Conservation (phyloP, 805 yeast genomes). For the Hanseniaspora clermontiae region DNA sequence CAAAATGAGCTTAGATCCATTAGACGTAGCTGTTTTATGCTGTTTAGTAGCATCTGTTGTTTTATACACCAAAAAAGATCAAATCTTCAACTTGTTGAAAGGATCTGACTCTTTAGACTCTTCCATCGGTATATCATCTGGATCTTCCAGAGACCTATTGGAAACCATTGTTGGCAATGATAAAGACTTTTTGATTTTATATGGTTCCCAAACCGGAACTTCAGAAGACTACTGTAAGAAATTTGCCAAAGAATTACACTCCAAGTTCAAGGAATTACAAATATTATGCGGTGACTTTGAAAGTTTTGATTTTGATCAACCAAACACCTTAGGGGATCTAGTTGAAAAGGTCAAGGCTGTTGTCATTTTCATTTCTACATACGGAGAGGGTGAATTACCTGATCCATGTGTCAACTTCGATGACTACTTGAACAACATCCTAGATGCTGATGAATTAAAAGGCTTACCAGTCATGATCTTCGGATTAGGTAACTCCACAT, state of each 20-base stretch:
- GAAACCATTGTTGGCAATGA: slow-evolving; percentile 45
- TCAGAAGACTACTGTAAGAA: slow-evolving; percentile 94
- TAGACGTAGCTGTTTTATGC: slow-evolving; percentile 57
- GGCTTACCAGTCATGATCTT: slow-evolving; percentile 61
- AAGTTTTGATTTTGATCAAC: slow-evolving; percentile 70
- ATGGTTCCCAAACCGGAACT: slow-evolving; percentile 96
- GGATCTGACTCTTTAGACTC: slow-evolving; percentile 29
- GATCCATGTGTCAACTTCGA: slow-evolving; percentile 80
- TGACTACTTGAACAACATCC: slow-evolving; percentile 45
- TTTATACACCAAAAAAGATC: slow-evolving; percentile 56
- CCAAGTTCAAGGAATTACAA: slow-evolving; percentile 59
- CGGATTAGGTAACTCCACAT: slow-evolving; percentile 90
- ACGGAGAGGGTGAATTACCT: slow-evolving; percentile 98
- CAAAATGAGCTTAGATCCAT: slow-evolving; percentile 44
- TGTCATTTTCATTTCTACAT: slow-evolving; percentile 77
- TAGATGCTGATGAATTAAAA: slow-evolving; percentile 40
- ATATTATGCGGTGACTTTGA: slow-evolving; percentile 81
- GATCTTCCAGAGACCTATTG: slow-evolving; percentile 44
- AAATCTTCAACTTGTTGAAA: slow-evolving; percentile 27
- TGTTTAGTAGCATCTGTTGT: slow-evolving; percentile 53
- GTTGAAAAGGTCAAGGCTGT: slow-evolving; percentile 42
- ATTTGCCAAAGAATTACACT: slow-evolving; percentile 73
- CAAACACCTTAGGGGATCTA: slow-evolving; percentile 34
- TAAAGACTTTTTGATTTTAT: slow-evolving; percentile 69
- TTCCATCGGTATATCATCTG: slow-evolving; percentile 27